phyloP scores from a whole-genome alignment of 306 rosid genomes.

The Fragaria iinumae region DNA sequence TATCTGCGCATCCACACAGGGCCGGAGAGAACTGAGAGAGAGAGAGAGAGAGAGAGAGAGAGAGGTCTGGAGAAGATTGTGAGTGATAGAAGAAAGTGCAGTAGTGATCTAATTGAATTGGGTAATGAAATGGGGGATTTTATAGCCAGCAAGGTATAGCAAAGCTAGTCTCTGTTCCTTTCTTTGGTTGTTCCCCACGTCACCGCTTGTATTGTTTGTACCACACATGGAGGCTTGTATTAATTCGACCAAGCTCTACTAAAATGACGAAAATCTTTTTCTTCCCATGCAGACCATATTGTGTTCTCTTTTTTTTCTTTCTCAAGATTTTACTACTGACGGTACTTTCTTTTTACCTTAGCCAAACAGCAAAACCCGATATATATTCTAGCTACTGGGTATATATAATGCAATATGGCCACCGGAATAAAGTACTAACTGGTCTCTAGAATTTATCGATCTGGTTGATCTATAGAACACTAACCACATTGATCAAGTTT shows the following conservation, averaged over 20 bases:
- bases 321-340: not conserved
- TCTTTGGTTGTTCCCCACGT: conserved; percentile 12
- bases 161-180: not conserved
- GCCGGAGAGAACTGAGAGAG: not conserved
- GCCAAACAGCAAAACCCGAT: not conserved
- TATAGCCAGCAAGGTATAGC: not conserved
- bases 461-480: too few relatives aligned
- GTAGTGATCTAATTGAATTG: not conserved
- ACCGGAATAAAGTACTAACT: too few relatives aligned
- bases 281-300: not conserved
- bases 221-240: conserved; percentile 4
- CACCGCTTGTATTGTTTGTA: not conserved
- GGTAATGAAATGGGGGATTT: not conserved
- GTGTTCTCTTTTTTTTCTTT: not conserved
- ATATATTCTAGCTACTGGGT: too few relatives aligned
- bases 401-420: too few relatives aligned
- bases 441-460: too few relatives aligned
- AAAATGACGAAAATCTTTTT: too few relatives aligned
- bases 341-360: not conserved
- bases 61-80: not conserved
- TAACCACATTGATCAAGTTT: not conserved
- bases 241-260: not conserved
- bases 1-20: not conserved
- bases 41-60: not conserved
- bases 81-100: not conserved